Evolutionary conservation across 352 stramenopile genomes (phyloP).

Genomic region (Globisporangium canariense): DNA sequence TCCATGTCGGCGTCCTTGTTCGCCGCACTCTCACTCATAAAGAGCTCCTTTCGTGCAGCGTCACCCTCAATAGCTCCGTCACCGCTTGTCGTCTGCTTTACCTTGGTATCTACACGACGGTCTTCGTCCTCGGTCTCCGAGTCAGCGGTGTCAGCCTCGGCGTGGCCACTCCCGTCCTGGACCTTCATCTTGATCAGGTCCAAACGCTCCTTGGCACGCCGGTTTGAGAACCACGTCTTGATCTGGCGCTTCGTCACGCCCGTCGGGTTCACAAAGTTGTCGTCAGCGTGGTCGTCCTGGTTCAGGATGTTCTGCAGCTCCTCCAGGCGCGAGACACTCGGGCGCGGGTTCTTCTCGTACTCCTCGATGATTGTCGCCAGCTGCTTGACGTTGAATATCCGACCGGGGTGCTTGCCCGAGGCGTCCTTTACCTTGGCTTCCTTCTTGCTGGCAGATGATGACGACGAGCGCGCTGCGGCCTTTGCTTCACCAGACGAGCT

Average conservation of each 20-base stretch:
- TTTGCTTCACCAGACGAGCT: not conserved
- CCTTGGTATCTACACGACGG: conserved; percentile 23
- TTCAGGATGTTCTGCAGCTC: conserved; percentile 74
- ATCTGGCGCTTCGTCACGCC: conserved; percentile 78
- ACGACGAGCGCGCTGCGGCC: conserved; percentile 15
- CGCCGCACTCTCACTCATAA: conserved; percentile 10
- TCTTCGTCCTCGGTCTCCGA: conserved; percentile 46
- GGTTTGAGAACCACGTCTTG: conserved; percentile 85
- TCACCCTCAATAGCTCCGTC: not conserved
- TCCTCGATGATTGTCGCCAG: conserved; percentile 81
- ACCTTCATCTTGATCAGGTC: conserved; percentile 82
- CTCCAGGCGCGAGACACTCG: conserved; percentile 57
- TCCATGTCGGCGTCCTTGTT: conserved; percentile 29
- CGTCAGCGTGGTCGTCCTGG: conserved; percentile 60
- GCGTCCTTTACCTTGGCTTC: conserved; percentile 10
- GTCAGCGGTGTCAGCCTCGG: conserved; percentile 9
- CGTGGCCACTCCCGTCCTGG: conserved; percentile 29
- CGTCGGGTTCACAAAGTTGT: conserved; percentile 36
- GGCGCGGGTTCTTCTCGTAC: conserved; percentile 80
- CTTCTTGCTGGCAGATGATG: conserved; percentile 1
- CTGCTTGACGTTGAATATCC: conserved; percentile 86
- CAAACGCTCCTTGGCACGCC: conserved; percentile 71
- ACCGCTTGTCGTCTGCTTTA: conserved; percentile 1
- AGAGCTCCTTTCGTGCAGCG: conserved; percentile 25
- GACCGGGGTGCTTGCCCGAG: conserved; percentile 40